Conservation (phyloP, 768 basidiomycete species). For the Calocera viscosa region DNA sequence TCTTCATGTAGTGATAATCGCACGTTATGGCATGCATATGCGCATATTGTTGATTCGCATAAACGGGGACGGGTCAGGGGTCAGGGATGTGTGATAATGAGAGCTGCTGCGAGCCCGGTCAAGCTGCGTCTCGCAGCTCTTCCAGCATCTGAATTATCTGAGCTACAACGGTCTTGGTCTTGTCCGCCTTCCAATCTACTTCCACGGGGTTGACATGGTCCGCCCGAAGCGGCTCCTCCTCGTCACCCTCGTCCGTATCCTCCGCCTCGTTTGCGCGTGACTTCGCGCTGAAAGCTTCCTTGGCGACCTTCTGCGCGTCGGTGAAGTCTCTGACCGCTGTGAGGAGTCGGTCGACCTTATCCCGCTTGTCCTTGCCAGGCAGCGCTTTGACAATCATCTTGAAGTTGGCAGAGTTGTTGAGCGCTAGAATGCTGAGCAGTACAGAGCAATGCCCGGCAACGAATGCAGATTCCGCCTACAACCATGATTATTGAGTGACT, state of each 20-base stretch:
- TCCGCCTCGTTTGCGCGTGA: neutral
- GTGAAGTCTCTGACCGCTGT: neutral
- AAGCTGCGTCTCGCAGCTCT: neutral
- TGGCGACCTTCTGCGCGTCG: neutral
- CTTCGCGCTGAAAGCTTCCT: neutral
- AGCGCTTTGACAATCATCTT: neutral
- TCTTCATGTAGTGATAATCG: slow-evolving; percentile 6
- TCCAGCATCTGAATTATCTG: slow-evolving; percentile 5
- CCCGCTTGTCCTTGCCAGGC: neutral
- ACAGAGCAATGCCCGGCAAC: slow-evolving; percentile 64
- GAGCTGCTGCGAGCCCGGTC: neutral
- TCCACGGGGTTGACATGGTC: neutral
- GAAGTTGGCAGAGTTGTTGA: slow-evolving; percentile 19
- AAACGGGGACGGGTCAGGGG: neutral
- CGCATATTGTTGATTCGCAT: neutral
- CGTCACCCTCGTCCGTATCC: neutral
- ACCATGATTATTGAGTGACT: slow-evolving; percentile 1
- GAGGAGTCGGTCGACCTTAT: neutral
- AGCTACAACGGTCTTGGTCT: neutral
- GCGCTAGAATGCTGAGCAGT: slow-evolving; percentile 46
- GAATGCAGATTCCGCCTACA: slow-evolving; percentile 17
- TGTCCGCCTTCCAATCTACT: neutral
- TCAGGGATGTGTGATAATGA: neutral
- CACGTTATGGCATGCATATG: slow-evolving; percentile 9
- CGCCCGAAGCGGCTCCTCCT: neutral